Evolutionary conservation across 805 yeast species (phyloP).

Genomic region (Saccharomycopsis olivae): DNA sequence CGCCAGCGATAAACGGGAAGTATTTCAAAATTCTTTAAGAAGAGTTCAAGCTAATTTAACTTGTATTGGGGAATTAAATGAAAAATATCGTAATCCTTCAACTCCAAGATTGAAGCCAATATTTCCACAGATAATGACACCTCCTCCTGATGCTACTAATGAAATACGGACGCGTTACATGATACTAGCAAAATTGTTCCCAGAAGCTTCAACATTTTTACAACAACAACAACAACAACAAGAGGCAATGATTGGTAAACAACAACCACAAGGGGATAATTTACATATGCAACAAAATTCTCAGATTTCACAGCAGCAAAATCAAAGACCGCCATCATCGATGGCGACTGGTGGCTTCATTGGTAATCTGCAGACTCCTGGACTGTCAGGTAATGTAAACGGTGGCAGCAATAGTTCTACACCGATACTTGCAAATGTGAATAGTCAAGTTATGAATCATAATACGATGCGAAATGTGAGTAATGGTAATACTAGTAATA

Average conservation of each 20-base stretch:
- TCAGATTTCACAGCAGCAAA: too few species aligned
- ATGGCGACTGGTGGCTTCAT: too few species aligned
- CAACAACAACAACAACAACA: constrained; percentile 16
- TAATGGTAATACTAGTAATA: too few species aligned
- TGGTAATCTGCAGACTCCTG: too few species aligned
- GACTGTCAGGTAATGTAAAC: too few species aligned
- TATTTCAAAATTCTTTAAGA: constrained; percentile 12
- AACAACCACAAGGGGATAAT: constrained; percentile 8
- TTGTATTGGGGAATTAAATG: constrained; percentile 17
- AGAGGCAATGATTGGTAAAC: too few species aligned
- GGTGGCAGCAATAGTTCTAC: too few species aligned
- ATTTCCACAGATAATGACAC: constrained; percentile 12
- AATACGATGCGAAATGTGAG: too few species aligned
- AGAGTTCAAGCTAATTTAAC: constrained; percentile 17
- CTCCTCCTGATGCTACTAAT: constrained; percentile 15
- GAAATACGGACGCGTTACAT: constrained; percentile 12
- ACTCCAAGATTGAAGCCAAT: constrained; percentile 1
- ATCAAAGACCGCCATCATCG: too few species aligned
- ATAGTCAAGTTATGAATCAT: too few species aligned
- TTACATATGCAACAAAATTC: too few species aligned
- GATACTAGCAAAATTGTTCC: constrained; percentile 10
- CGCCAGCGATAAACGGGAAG: constrained; percentile 4
- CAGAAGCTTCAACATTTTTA: constrained; percentile 9
- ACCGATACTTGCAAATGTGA: too few species aligned
- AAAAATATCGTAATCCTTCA: constrained; percentile 5